Evolutionary conservation across 2,329 filamentous ascomycete species (phyloP).

Genomic region (Emydomyces testavorans): DNA sequence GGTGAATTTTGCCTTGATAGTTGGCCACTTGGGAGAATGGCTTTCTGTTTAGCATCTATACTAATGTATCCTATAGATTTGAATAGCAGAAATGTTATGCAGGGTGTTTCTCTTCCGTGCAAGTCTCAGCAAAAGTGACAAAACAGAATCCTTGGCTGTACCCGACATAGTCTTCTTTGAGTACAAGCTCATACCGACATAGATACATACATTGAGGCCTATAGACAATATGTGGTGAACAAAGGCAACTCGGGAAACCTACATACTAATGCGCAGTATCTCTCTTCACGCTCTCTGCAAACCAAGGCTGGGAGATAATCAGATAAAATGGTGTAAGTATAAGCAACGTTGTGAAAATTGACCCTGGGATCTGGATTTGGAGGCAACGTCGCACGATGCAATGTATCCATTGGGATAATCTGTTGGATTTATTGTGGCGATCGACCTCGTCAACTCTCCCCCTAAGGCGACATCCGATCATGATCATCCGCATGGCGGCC

Average conservation of each 20-base stretch:
- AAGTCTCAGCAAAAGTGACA: too few relatives aligned
- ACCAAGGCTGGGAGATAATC: conserved; percentile 2
- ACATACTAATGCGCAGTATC: too few relatives aligned
- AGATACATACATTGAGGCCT: not conserved
- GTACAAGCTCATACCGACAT: too few relatives aligned
- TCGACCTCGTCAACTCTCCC: not conserved
- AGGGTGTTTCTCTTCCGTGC: too few relatives aligned
- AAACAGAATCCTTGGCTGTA: too few relatives aligned
- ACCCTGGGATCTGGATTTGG: not conserved
- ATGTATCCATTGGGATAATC: not conserved
- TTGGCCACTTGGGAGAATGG: too few relatives aligned
- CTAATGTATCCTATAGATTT: not conserved
- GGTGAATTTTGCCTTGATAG: not conserved
- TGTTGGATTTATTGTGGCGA: not conserved
- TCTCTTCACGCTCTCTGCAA: not conserved
- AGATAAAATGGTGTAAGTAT: conserved; percentile 1
- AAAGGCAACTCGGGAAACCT: not conserved
- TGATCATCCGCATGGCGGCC: conserved; percentile 24
- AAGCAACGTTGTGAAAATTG: not conserved
- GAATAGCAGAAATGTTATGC: too few relatives aligned
- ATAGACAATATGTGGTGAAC: not conserved
- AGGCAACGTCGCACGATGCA: not conserved
- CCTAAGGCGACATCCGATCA: conserved; percentile 15
- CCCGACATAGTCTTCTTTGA: too few relatives aligned
- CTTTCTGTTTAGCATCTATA: too few relatives aligned